Evolutionary conservation across 2,329 filamentous ascomycete species (phyloP).

Genomic region (Penicillium griseofulvum): DNA sequence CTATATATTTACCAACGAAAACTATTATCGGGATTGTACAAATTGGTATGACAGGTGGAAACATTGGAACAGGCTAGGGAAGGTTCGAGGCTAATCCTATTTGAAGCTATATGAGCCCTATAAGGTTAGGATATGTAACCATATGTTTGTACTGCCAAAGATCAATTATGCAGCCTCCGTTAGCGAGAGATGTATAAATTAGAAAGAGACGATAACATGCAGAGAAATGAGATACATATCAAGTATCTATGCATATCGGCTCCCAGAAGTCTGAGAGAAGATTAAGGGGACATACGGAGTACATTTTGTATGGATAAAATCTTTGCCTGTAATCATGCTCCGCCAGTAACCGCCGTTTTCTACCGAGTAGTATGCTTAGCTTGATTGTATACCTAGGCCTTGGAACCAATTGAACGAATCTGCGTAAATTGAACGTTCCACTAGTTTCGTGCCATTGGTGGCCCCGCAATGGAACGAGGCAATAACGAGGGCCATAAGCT

Average conservation of each 20-base stretch:
- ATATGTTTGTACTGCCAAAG: no score
- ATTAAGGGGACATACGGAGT: neutral
- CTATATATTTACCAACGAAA: no score
- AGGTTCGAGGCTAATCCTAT: no score
- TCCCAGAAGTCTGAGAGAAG: neutral
- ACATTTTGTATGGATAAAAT: neutral
- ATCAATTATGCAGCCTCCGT: no score
- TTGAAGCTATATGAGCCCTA: no score
- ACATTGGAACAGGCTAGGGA: no score
- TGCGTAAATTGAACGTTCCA: neutral
- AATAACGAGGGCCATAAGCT: neutral
- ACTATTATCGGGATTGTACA: no score
- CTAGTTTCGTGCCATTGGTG: neutral
- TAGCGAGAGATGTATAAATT: neutral
- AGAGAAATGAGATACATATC: neutral
- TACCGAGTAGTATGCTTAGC: neutral
- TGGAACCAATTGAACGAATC: neutral
- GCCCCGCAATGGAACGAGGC: neutral
- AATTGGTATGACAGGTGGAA: no score
- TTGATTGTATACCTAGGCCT: neutral
- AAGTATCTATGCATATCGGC: neutral
- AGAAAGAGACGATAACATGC: neutral
- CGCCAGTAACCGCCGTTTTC: neutral
- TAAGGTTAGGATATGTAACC: no score
- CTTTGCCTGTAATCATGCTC: neutral